phyloP scores from a whole-genome alignment of 129 eudicot species.

The Flaveria robusta region DNA sequence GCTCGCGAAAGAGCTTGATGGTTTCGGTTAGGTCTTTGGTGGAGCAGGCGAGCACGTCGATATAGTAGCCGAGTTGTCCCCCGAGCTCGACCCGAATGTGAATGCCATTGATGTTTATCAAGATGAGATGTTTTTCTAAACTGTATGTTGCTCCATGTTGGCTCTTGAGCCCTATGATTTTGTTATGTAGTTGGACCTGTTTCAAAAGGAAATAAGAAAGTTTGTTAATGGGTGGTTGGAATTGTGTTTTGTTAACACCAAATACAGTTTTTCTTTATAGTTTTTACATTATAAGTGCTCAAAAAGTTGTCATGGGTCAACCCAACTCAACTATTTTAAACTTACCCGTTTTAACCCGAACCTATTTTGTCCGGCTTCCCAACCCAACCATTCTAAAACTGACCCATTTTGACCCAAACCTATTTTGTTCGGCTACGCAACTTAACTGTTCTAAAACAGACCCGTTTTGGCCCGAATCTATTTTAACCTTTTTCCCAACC shows the following conservation, averaged over 20 bases:
- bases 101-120: conserved; percentile 67
- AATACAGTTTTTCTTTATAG: too few relatives aligned
- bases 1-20: conserved; percentile 69
- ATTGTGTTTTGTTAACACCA: neutral
- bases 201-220: conserved; percentile 12
- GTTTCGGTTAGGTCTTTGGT: conserved; percentile 75
- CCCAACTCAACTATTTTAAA: neutral
- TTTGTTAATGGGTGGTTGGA: neutral
- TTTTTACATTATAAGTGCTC: too few relatives aligned
- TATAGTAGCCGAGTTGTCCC: conserved; percentile 63
- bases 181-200: conserved; percentile 88
- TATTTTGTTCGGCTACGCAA: too few relatives aligned
- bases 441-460: neutral
- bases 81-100: conserved; percentile 78
- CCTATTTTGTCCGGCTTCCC: too few relatives aligned
- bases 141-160: conserved; percentile 88
- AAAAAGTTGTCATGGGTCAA: neutral
- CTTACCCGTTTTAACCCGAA: neutral
- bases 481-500: too few relatives aligned
- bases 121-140: conserved; percentile 75
- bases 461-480: neutral
- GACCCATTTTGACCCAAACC: neutral
- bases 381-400: neutral
- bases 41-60: conserved; percentile 87
- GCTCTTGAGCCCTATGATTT: conserved; percentile 54